phyloP scores from a whole-genome alignment of 495 filamentous ascomycete genomes.

The Talaromyces proteolyticus region DNA sequence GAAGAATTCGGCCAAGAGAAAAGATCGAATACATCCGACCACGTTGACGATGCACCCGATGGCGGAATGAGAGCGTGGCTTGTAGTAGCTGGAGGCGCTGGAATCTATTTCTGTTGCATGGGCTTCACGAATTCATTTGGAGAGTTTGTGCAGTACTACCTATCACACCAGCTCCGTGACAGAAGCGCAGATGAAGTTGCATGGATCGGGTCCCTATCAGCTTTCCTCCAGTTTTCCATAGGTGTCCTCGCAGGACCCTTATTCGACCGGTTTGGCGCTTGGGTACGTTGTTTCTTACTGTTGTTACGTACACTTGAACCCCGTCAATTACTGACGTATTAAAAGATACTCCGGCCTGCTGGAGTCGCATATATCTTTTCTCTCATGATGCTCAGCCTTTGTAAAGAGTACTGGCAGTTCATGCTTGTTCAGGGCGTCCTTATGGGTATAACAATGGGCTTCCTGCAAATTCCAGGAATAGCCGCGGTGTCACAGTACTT shows the following conservation, averaged over 20 bases:
- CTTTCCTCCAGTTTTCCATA: slow-evolving; percentile 41
- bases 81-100: slow-evolving; percentile 19
- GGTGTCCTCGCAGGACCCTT: slow-evolving; percentile 42
- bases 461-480: slow-evolving; percentile 12
- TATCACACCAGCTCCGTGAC: slow-evolving; percentile 34
- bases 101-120: slow-evolving; percentile 23
- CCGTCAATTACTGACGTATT: background rate
- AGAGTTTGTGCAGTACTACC: slow-evolving; percentile 49
- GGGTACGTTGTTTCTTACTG: slow-evolving; percentile 20
- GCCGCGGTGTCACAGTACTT: slow-evolving; percentile 19
- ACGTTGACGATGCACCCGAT: too few relatives aligned
- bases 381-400: slow-evolving; percentile 32
- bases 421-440: slow-evolving; percentile 17
- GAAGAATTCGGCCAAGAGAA: too few relatives aligned
- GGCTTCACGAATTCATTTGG: slow-evolving; percentile 54
- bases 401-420: slow-evolving; percentile 18
- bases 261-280: slow-evolving; percentile 45
- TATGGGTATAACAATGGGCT: slow-evolving; percentile 11
- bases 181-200: slow-evolving; percentile 38
- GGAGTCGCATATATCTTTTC: slow-evolving; percentile 29
- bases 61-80: slow-evolving; percentile 28
- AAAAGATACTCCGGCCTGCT: slow-evolving; percentile 31
- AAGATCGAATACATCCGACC: too few relatives aligned
- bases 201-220: slow-evolving; percentile 51
- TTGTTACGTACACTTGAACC: too few relatives aligned